Percentiles rank a stretch among this genome's conserved stretches.
Conservation (phyloP, 2,329 filamentous ascomycete genomes). For the Lasiodiplodia citricola region DNA sequence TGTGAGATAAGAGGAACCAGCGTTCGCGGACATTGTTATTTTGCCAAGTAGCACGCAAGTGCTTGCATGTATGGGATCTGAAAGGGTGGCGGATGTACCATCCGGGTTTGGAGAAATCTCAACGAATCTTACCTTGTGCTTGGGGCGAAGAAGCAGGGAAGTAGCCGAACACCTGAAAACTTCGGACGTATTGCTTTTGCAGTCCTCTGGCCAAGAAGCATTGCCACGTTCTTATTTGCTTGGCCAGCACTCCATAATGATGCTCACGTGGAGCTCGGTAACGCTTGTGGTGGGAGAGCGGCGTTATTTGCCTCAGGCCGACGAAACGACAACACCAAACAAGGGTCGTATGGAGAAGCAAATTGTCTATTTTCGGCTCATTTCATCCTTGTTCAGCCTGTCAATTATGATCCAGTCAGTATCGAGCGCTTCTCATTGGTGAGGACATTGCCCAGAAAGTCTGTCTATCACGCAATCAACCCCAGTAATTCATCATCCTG, state of each 20-base stretch:
- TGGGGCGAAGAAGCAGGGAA: not conserved
- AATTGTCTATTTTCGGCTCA: not conserved
- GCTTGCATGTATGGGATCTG: not conserved
- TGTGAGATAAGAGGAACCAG: not conserved
- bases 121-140: not conserved
- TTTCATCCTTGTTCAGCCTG: not conserved
- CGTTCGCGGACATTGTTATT: not conserved
- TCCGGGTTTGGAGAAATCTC: not conserved
- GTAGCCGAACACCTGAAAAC: not conserved
- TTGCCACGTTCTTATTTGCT: not conserved
- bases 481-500: not conserved
- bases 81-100: not conserved
- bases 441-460: not conserved
- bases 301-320: not conserved
- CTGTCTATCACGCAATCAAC: conserved; percentile 9
- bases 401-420: not conserved
- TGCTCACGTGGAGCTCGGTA: not conserved
- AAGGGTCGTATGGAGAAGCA: not conserved
- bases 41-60: conserved; percentile 16
- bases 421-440: not conserved
- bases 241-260: not conserved
- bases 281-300: not conserved
- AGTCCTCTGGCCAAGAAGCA: not conserved
- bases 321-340: not conserved
- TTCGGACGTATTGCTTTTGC: not conserved